phyloP scores from a whole-genome alignment of 1,284 basidiomycete species.

The Naganishia liquefaciens region DNA sequence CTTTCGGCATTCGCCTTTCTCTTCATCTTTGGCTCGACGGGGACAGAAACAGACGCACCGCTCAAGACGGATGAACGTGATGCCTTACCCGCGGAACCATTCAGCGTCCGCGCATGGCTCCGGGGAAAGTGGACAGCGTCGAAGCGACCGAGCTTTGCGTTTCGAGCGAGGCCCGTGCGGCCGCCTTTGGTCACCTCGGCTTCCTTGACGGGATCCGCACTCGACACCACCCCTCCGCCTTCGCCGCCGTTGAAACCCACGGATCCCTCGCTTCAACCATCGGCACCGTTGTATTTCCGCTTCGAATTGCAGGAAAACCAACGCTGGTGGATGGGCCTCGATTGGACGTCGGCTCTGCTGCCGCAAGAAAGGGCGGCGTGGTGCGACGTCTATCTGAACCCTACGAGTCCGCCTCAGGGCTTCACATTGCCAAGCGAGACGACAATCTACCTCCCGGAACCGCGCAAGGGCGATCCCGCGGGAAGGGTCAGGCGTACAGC shows the following conservation, averaged over 20 bases:
- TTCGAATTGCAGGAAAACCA: slow-evolving; percentile 93
- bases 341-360: slow-evolving; percentile 90
- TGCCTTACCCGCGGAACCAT: slow-evolving; percentile 35
- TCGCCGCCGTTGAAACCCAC: slow-evolving; percentile 2
- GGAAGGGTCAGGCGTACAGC: slow-evolving; percentile 66
- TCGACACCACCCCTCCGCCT: slow-evolving; percentile 26
- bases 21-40: slow-evolving; percentile 49
- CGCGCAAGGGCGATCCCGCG: slow-evolving; percentile 44
- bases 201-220: slow-evolving; percentile 35
- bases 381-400: slow-evolving; percentile 61
- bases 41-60: not conserved
- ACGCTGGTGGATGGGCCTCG: slow-evolving; percentile 71
- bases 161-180: slow-evolving; percentile 39
- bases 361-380: slow-evolving; percentile 88
- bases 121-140: slow-evolving; percentile 51
- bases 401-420: slow-evolving; percentile 55
- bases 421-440: slow-evolving; percentile 44
- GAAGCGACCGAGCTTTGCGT: slow-evolving; percentile 46
- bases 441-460: slow-evolving; percentile 42
- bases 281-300: slow-evolving; percentile 65
- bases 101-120: slow-evolving; percentile 46
- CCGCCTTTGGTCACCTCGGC: slow-evolving; percentile 19
- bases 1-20: slow-evolving; percentile 45
- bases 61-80: slow-evolving; percentile 35
- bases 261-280: slow-evolving; percentile 19